Evolutionary conservation across 768 basidiomycete species (phyloP), one percentile per base, ranked within the genome.

Genomic region (Plicaturopsis crispa): DNA sequence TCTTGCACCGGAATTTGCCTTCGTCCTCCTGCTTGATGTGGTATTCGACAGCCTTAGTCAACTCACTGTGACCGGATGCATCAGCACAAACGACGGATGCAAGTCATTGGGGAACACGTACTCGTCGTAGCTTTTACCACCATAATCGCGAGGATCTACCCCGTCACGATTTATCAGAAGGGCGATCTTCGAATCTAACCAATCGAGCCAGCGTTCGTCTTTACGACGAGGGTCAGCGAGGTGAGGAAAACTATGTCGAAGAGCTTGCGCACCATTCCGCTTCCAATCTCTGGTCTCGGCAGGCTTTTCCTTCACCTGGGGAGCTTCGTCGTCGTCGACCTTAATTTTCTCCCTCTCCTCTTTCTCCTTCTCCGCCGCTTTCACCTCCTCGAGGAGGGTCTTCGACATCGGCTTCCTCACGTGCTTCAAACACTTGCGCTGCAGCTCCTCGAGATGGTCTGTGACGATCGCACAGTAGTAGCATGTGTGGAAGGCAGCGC

Each of bases 381-480:
- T 77, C 42, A 72, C 54, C 58, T 82, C 80, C 48, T 82, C 78
- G 50, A 73, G 63, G 44, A 70, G 51, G 41, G 69, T 61, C 61
- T 80, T 78, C 42, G 75, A 72, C 51, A 82, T 53, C 28, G 85
- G 76, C 58, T 80, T 83, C 62, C 94, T 77, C 47, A 85, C 70
- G 66, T 99, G 96, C 66, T 80, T 80, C 51, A 96, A 68, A 72
- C 94, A 97, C 66, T 91, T 90, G 57, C 90, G 78, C 61, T 91
- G 83, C 52, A 99, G 73, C 69, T 96, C 91, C 66, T 99, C 96
- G 60, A 85, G 64, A 67, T 91, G 91, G 65, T 94, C 84, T 58
- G 82, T 84, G 49, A 88, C 77, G 56, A 89, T 80, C 51, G 84
- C 82, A 72, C 96, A 99, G 66, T 99, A 99, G 66, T 94, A 99